Conservation (phyloP, 768 basidiomycete species). For the Boletus huronensis region DNA sequence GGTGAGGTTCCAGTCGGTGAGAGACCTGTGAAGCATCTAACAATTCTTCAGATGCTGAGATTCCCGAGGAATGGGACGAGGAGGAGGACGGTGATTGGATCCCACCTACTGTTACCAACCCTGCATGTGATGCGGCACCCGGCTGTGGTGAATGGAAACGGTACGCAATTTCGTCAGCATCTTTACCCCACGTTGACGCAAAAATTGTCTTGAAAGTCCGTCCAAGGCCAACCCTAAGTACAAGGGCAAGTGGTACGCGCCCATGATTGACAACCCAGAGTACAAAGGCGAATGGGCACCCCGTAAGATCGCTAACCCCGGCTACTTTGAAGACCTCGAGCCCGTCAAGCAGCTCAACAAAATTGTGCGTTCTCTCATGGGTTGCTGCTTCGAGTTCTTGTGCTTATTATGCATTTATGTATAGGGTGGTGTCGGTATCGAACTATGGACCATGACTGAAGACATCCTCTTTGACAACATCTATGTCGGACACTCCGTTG, state of each 20-base stretch:
- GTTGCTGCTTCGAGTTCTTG: not conserved
- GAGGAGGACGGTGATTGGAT: conserved; percentile 99
- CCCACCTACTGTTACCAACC: conserved; percentile 84
- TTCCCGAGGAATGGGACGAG: conserved; percentile 99
- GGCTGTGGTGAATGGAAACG: conserved; percentile 96
- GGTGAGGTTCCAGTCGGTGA: conserved; percentile 40
- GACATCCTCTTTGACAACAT: conserved; percentile 92
- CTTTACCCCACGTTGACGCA: not conserved
- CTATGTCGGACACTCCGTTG: conserved; percentile 86
- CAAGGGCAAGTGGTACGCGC: conserved; percentile 98
- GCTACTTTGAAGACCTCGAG: conserved; percentile 82
- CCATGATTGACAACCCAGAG: conserved; percentile 92
- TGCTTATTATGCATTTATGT: not conserved
- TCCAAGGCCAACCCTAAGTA: conserved; percentile 88
- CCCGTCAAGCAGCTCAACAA: conserved; percentile 82
- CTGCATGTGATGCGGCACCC: conserved; percentile 82
- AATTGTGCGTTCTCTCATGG: conserved; percentile 55
- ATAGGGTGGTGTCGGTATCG: conserved; percentile 91
- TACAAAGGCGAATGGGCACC: conserved; percentile 97
- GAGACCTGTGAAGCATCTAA: conserved; percentile 1
- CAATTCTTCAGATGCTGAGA: conserved; percentile 60
- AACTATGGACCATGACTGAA: conserved; percentile 99
- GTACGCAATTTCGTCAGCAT: conserved; percentile 31
- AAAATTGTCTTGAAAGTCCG: conserved; percentile 44
- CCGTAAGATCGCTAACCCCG: conserved; percentile 85